phyloP scores from a whole-genome alignment of 2,329 filamentous ascomycete genomes.

The Ascosphaera apis region DNA sequence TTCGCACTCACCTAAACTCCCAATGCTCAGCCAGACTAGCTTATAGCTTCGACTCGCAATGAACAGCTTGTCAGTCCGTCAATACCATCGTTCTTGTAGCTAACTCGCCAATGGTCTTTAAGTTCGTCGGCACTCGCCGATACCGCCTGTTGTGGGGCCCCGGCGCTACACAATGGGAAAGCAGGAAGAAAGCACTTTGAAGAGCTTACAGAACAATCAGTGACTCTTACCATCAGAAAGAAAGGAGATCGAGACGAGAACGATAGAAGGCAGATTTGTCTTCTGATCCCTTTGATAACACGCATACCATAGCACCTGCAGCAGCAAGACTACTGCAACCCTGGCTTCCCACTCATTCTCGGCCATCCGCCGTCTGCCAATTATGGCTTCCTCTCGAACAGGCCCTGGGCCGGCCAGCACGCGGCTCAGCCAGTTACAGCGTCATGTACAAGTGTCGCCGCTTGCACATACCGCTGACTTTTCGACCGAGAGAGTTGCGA shows the following conservation, averaged over 20 bases:
- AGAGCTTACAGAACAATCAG: too few species aligned
- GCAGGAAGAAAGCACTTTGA: neutral
- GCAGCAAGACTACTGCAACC: neutral
- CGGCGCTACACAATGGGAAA: neutral
- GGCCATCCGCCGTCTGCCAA: conserved; percentile 7
- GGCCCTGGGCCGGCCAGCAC: conserved; percentile 14
- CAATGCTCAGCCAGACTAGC: too few species aligned
- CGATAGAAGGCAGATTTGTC: too few species aligned
- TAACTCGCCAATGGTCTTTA: neutral
- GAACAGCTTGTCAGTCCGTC: too few species aligned
- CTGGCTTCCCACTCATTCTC: neutral
- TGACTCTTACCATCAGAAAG: neutral
- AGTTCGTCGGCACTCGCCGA: neutral
- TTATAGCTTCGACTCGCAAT: too few species aligned
- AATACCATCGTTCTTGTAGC: neutral
- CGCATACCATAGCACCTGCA: too few species aligned
- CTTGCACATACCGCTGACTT: conserved; percentile 40
- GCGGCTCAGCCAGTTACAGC: conserved; percentile 37
- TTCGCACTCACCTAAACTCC: too few species aligned
- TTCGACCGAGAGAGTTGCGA: conserved; percentile 33
- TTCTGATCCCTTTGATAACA: too few species aligned
- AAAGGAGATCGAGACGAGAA: neutral
- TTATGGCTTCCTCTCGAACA: conserved; percentile 22
- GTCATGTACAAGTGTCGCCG: conserved; percentile 29
- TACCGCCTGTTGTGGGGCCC: neutral